A percentile compares a stretch with the other conserved stretches of the same genome.
phyloP scores from a whole-genome alignment of 768 basidiomycete genomes.

The Mycena maculata region DNA sequence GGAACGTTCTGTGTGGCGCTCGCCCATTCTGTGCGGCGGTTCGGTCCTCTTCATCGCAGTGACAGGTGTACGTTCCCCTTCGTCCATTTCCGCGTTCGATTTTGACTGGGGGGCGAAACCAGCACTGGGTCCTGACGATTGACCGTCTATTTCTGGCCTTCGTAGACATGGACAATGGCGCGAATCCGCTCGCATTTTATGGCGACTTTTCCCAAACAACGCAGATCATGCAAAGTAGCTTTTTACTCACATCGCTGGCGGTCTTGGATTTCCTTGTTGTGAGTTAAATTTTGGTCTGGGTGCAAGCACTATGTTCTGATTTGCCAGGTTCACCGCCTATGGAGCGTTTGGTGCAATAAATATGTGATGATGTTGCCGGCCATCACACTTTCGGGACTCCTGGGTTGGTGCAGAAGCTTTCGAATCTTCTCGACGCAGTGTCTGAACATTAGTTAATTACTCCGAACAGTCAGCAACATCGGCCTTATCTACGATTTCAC shows the following conservation, averaged over 20 bases:
- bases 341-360: slow-evolving; percentile 10
- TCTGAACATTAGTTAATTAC: background rate
- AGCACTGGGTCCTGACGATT: slow-evolving; percentile 21
- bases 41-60: slow-evolving; percentile 8
- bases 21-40: slow-evolving; percentile 23
- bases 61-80: slow-evolving; percentile 12
- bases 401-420: background rate
- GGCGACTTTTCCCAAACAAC: slow-evolving; percentile 13
- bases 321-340: slow-evolving; percentile 17
- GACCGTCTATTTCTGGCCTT: slow-evolving; percentile 20
- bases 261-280: slow-evolving; percentile 15
- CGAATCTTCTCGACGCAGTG: too few relatives aligned
- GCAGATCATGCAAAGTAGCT: slow-evolving; percentile 3
- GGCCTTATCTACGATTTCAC: slow-evolving; percentile 9
- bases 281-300: background rate
- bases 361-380: slow-evolving; percentile 16
- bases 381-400: slow-evolving; percentile 1
- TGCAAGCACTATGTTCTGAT: background rate
- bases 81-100: background rate
- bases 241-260: slow-evolving; percentile 6
- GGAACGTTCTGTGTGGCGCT: slow-evolving; percentile 14
- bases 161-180: background rate
- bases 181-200: slow-evolving; percentile 4
- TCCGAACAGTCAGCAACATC: background rate
- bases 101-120: background rate